Evolutionary conservation across 345 rosid species (phyloP).

Genomic region (Raphanus raphanistrum): DNA sequence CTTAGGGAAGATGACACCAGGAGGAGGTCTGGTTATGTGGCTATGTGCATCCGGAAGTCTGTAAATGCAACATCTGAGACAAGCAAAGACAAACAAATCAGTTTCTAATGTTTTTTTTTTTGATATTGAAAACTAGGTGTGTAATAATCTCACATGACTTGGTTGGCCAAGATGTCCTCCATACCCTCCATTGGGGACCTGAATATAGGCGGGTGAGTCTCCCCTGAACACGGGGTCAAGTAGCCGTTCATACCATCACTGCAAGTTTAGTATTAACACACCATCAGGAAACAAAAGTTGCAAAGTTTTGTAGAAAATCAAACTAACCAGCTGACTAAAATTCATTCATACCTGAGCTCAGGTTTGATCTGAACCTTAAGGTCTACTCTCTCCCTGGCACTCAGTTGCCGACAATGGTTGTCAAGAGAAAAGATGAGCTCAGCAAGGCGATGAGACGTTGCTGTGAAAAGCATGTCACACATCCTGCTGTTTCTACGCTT

Average conservation of each 20-base stretch:
- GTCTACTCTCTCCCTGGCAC: slow-evolving; percentile 51
- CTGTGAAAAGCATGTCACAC: slow-evolving; percentile 88
- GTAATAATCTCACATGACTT: slow-evolving; percentile 73
- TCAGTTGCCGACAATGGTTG: slow-evolving; percentile 64
- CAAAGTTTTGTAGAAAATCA: too few species aligned
- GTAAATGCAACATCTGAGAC: slow-evolving; percentile 76
- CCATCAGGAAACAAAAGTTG: slow-evolving; percentile 37
- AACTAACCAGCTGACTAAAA: too few species aligned
- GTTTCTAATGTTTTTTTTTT: not conserved
- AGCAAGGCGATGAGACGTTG: slow-evolving; percentile 79
- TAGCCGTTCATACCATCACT: slow-evolving; percentile 99
- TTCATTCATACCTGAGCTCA: slow-evolving; percentile 63
- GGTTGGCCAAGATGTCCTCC: slow-evolving; percentile 91
- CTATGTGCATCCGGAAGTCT: slow-evolving; percentile 78
- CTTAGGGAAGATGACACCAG: slow-evolving; percentile 80
- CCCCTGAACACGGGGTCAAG: slow-evolving; percentile 84
- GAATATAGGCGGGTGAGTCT: slow-evolving; percentile 82
- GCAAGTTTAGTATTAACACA: slow-evolving; percentile 52
- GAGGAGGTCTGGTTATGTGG: slow-evolving; percentile 72
- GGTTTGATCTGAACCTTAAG: slow-evolving; percentile 66
- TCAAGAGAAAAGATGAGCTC: slow-evolving; percentile 81
- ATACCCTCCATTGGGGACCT: slow-evolving; percentile 78
- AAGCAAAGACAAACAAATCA: slow-evolving; percentile 8
- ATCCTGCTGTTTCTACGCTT: slow-evolving; percentile 74
- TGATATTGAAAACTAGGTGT: not conserved